Evolutionary conservation across 169 alveolate species (phyloP), one percentile per base, ranked within the genome.

Genomic region (Eimeria falciformis): DNA sequence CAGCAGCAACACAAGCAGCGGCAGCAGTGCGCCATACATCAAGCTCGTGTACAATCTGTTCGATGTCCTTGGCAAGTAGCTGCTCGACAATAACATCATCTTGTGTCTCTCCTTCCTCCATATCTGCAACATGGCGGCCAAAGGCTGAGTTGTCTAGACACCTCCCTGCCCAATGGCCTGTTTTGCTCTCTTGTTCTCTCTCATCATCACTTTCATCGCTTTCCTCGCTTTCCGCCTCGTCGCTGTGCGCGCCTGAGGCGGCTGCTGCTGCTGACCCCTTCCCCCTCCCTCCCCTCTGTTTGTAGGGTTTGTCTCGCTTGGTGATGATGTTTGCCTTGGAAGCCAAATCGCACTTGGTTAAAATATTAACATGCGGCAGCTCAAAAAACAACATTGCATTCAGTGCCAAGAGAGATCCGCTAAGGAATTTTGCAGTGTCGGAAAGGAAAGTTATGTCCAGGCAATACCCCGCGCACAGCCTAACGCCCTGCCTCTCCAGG

Each of bases 271-370:
- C 73, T 14, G 73, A n/a, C 33, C n/a, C 37, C 25, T n/a, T 62
- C 37, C 33, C 5, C n/a, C 73, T 62, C 37, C 25, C 37, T n/a
- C 37, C 25, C 12, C 29, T 12, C n/a, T 29, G 12, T 50, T 12
- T 12, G 23, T 1, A 12, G 62, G 23, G 47, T 23, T 1, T 23
- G 25, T 29, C 25, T n/a, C 5, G 17, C 33, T 29, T 12, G 25
- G 40, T 25, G 17, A 50, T 37, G 81, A 69, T 69, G 81, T 69
- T 69, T 12, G 12, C 50, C 90, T 96, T 96, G 81, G 96, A 97
- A 40, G 97, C 96, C 89, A 97, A 91, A 92, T 98, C 99, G 85
- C 99, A 97, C 94, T 98, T 98, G 53, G 99, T 97, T 65, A 98
- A 93, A 18, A 98, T 94, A 46, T 97, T 98, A 65, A 97, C 62